Evolutionary conservation across 805 yeast genomes (phyloP).

Genomic region (Kodamaea kakaduensis): DNA sequence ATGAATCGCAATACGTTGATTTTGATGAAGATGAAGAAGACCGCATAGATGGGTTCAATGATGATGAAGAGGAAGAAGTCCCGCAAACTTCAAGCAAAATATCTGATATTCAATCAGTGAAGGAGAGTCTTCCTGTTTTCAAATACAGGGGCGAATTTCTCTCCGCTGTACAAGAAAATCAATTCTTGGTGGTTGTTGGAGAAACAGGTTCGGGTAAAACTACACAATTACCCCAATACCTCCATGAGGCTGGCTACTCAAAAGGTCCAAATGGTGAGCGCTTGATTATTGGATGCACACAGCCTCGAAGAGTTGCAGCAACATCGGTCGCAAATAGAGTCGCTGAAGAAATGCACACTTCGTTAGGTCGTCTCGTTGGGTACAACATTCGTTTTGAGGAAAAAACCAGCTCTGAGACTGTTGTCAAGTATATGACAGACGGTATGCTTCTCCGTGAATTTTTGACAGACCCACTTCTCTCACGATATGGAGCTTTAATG

Average conservation of each 20-base stretch:
- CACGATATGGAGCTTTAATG: conserved; percentile 75
- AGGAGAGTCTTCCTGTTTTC: conserved; percentile 74
- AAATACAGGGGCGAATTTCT: conserved; percentile 57
- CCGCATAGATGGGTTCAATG: conserved; percentile 21
- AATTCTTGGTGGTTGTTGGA: conserved; percentile 72
- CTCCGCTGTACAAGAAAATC: conserved; percentile 56
- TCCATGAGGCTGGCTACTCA: conserved; percentile 79
- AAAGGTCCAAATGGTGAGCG: conserved; percentile 31
- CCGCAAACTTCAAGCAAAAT: too few species aligned
- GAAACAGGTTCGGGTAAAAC: conserved; percentile 96
- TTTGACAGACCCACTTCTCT: conserved; percentile 66
- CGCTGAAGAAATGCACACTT: conserved; percentile 79
- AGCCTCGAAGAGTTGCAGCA: conserved; percentile 95
- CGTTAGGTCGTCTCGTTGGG: conserved; percentile 87
- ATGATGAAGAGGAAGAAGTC: conserved; percentile 23
- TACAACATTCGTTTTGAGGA: conserved; percentile 88
- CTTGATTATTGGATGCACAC: conserved; percentile 74
- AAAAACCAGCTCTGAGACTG: conserved; percentile 53
- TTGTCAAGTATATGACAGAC: conserved; percentile 88
- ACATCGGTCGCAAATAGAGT: conserved; percentile 87
- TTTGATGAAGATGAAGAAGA: conserved; percentile 46
- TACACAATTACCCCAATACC: conserved; percentile 85
- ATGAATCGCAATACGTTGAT: conserved; percentile 57
- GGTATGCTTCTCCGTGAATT: conserved; percentile 92
- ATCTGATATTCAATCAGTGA: conserved; percentile 33